Base-by-base conservation (phyloP, 768 basidiomycete genomes). In the Pisolithus albus region DNA sequence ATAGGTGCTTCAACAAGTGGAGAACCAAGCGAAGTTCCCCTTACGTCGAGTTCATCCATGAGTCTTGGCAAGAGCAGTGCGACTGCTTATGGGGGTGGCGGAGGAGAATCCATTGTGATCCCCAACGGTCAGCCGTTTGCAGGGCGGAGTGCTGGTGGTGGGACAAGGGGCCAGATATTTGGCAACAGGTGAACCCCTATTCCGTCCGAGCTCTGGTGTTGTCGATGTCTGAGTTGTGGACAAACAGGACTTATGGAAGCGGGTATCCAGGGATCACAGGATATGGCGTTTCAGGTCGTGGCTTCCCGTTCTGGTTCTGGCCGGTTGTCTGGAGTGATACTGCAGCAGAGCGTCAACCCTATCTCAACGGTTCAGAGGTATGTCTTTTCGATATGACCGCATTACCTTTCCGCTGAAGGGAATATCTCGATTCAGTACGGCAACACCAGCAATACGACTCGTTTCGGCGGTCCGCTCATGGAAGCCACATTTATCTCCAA, bases 271-370 rank as follows among this genome's bases (percentile, higher is more conserved):
- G 79, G 1, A 23, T 72, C 5, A 2, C 59, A 5, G 68, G 70
- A 7, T 70, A 72, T 4, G 80, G 81, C 13, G 78, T 82, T 16
- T 41, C 55, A 0, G 74, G 75, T 0, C 72, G 73, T 0, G 72
- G 72, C 3, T 85, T 86, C 60, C 84, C 84, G 0, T 86, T 82
- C 60, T 73, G 72, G 55, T 86, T 75, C 67, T 86, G 83, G 83
- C 84, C 84, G 7, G 39, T 85, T 9, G 72, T 73, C 1, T 84
- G 80, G 78, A 69, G 66, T 2, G 66, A 65, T 1, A 55, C 38
- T 24, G 58, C 52, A 26, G 70, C 45, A 38, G 58, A 54, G 53
- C 26, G 61, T 19, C 66, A 64, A 6, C 61, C 56, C 4, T 75
- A 75, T 53, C 55, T 75, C 44, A 52, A 68, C 2, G 62, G 66